Base-by-base conservation (phyloP, 1,284 basidiomycete species). In the Sanghuangporus weigelae region DNA sequence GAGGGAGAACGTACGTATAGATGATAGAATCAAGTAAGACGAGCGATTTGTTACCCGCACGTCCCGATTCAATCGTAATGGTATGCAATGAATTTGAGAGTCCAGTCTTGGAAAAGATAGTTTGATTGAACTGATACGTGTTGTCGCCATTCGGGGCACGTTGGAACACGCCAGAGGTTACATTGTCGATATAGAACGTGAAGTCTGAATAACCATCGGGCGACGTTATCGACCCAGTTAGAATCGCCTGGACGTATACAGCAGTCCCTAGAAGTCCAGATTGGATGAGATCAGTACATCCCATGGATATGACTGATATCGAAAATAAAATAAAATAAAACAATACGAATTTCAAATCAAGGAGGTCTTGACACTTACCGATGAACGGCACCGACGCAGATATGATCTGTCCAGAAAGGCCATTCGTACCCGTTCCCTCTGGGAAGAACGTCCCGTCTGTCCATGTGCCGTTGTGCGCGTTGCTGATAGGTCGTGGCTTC, bases 401-500 rank as follows among this genome's bases (percentile, higher is more conserved):
- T 8, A 60, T 50, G 36, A 65, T 46, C 23, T 60, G 51, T 14
- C 61, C 61, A 1, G 61, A 31, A 6, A 62, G 44, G 19, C 11
- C n/a, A 55, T 59, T 63, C 16, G 49, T 35, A 31, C 26, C 51
- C 2, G 51, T 51, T 19, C 49, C 56, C 10, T n/a, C n/a, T 5
- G 56, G 58, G 31, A 62, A 44, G 49, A 53, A 65, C 2, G 60
- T 42, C 5, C 46, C 59, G 36, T 65, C 60, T 19, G 12, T 36
- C 64, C 64, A 65, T 6, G 64, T 62, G 6, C 56, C 56, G 12
- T 44, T 44, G 35, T 53, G 39, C 6, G 64, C 63, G 21, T 64
- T 50, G 6, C 57, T 59, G 5, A 60, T 46, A 12, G 59, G 64
- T 5, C 46, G 36, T 11, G 60, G 54, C 26, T 49, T 62, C 23